A percentile compares a stretch with the other conserved stretches of the same genome.
Evolutionary conservation across 805 yeast species (phyloP).

Genomic region (Citeromyces nyonsensis): DNA sequence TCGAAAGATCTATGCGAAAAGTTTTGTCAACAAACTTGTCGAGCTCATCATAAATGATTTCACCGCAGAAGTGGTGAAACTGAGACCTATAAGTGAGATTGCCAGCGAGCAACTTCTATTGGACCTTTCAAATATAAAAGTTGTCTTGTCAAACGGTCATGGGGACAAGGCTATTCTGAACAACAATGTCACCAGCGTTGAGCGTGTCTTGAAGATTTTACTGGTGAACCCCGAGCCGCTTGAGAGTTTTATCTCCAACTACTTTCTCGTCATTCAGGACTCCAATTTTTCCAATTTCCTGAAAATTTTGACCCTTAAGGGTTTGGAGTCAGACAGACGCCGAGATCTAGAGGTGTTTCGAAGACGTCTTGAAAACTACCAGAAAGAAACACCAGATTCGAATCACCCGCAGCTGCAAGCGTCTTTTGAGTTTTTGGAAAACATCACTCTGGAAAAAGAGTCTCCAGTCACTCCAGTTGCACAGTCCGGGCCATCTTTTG

Average conservation of each 20-base stretch:
- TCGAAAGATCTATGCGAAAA: constrained; percentile 57
- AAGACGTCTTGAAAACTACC: constrained; percentile 18
- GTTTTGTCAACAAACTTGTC: constrained; percentile 60
- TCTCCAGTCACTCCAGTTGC: constrained; percentile 1
- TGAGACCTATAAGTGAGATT: constrained; percentile 56
- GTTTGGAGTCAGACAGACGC: constrained; percentile 15
- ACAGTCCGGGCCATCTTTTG: constrained; percentile 5
- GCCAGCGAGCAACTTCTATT: constrained; percentile 69
- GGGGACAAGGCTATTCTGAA: constrained; percentile 10
- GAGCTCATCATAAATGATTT: constrained; percentile 47
- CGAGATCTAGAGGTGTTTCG: constrained; percentile 8
- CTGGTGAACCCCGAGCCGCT: constrained; percentile 54
- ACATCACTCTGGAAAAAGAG: constrained; percentile 8
- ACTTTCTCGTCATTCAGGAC: constrained; percentile 55
- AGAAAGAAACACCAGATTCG: constrained; percentile 9
- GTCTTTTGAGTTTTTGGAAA: constrained; percentile 11
- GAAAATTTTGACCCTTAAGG: constrained; percentile 52
- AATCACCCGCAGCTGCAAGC: constrained; percentile 8
- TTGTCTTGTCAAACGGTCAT: constrained; percentile 10
- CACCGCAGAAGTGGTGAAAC: constrained; percentile 35
- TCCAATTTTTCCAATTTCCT: constrained; percentile 42
- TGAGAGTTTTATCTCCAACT: constrained; percentile 43
- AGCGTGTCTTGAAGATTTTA: constrained; percentile 52
- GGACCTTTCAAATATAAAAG: constrained; percentile 28
- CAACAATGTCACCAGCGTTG: constrained; percentile 19